Evolutionary conservation across 805 yeast genomes (phyloP), one percentile per base, ranked within the genome.

Genomic region (Saccharomyces mikatae): DNA sequence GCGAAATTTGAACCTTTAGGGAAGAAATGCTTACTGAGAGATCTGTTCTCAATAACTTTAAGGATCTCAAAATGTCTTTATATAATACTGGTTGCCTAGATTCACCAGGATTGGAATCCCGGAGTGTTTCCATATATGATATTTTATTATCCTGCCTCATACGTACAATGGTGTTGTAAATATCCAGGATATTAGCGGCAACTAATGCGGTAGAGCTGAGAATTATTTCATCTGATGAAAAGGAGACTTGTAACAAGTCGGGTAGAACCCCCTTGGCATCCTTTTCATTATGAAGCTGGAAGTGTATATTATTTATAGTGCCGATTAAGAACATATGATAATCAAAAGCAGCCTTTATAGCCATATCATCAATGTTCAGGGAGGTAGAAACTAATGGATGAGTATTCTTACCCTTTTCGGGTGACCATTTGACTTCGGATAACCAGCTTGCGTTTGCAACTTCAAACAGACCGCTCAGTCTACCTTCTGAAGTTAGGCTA

Each of bases 241-340:
- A 66, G 2, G 72, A 68, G 0, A 82, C 86, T 55, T 74, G 78
- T 11, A 91, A 69, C 51, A 81, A 80, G 65, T 90, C 96, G 27
- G 82, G 80, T 49, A 74, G 69, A 24, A 75, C 65, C 28, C 74
- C 74, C 21, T 69, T 60, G 1, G 62, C 56, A 49, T 79, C 84
- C 60, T 82, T 80, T 62, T 86, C 88, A 66, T 92, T 94, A 66
- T 78, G 84, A 21, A 89, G 73, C 27, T 81, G 81, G 14, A 86
- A 69, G 11, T 76, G 71, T 27, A 82, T 71, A 1, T 72, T 71
- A 6, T 74, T 69, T 22, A 86, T 67, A 14, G 76, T 75, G 2
- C 83, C 80, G 48, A 92, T 79, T 32, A 88, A 78, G 67, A 94
- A 90, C 17, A 88, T 81, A 65, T 92, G 97, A 66, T 83, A 89